Base-by-base conservation (phyloP, 148 eudicot species). In the Nyssa sinensis region DNA sequence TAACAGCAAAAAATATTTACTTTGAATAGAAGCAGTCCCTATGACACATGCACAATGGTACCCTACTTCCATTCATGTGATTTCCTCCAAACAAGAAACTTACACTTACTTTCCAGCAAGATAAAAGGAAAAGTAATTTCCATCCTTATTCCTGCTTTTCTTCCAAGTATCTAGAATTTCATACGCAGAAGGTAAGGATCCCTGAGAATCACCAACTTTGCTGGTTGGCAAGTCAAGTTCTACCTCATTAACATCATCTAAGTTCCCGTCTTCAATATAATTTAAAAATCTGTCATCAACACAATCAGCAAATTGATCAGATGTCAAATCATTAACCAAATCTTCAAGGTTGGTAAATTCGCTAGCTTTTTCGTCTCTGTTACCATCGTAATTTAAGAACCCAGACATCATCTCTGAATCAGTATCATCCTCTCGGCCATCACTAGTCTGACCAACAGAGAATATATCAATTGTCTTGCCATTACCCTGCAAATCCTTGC, bases 161-260 rank as follows among this genome's bases (percentile, higher is more conserved):
- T 89, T 83, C 98, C 98, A 95, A 16, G 77, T 83, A 69, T 86
- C 74, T 61, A 95, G 77, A 76, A 95, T 90, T 71, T 91, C 93
- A 29, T 77, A 55, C 4, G 94, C 97, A 19, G 94, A 86, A 39
- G 96, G 96, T 68, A 81, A 71, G 19, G 82, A 62, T 62, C 64
- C 81, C 31, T 55, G 30, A 34, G 74, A 34, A 13, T 73, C 71
- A 63, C 67, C 70, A 12, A 1, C 49, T 51, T 71, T 80, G 64
- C 67, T 62, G 24, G 64, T 67, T 68, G 76, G 77, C 39, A 19
- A 37, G 29, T 71, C 80, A 39, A 78, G 70, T 57, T 83, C 74
- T 34, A 37, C 47, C 67, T 69, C 77, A 34, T 80, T 82, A 37
- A 59, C 41, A 60, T 21, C 71, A 74, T 81, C 82, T 1, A 66